phyloP scores from a whole-genome alignment of 169 alveolate genomes.

The Amoebophrya sp. region DNA sequence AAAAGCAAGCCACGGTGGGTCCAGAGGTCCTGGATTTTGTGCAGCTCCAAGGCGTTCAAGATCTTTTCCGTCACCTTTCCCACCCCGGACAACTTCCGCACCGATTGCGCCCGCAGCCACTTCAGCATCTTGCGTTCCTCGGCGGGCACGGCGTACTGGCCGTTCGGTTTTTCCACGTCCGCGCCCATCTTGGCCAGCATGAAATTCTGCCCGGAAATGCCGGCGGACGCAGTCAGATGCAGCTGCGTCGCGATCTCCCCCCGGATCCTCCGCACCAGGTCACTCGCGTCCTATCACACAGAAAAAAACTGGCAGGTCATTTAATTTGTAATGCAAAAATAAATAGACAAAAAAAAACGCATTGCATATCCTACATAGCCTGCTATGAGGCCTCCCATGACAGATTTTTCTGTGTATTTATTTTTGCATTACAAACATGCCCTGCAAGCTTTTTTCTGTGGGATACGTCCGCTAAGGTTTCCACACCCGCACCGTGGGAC shows the following conservation, averaged over 20 bases:
- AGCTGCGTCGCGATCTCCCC: not conserved
- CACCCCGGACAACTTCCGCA: not conserved
- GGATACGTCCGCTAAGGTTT: too few relatives aligned
- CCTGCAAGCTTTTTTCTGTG: too few relatives aligned
- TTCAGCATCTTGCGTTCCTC: not conserved
- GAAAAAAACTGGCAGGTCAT: too few relatives aligned
- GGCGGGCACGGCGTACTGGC: not conserved
- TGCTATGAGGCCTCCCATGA: too few relatives aligned
- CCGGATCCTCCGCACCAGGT: not conserved
- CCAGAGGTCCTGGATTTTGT: not conserved
- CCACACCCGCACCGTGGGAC: too few relatives aligned
- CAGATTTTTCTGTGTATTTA: too few relatives aligned
- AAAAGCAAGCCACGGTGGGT: not conserved
- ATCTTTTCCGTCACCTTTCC: not conserved
- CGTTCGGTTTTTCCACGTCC: not conserved
- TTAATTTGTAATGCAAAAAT: too few relatives aligned
- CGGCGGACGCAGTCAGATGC: not conserved
- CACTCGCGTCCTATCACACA: too few relatives aligned
- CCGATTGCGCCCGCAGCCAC: not conserved
- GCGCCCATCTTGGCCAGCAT: not conserved
- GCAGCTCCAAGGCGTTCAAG: not conserved
- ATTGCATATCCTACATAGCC: too few relatives aligned
- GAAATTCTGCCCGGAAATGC: not conserved
- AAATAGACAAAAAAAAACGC: too few relatives aligned
- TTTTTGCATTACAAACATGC: too few relatives aligned